These are phyloP conservation scores for Ulota crispa DNA, from an alignment of 225 moss, liverwort and hornwort genomes.

Conservation along the genomic window DNA sequence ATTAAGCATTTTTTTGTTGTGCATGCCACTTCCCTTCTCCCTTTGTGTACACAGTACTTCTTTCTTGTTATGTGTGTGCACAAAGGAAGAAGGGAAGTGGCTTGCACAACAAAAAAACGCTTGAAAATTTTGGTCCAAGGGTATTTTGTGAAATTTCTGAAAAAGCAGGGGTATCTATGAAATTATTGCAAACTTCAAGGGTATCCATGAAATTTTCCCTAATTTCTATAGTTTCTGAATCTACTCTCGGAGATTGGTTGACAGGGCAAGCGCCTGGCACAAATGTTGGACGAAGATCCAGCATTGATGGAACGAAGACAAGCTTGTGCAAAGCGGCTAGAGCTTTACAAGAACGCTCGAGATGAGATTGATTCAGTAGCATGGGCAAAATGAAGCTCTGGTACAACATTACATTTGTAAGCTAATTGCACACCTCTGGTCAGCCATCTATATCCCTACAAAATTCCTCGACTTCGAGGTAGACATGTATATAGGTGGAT, in stretches of 20 bases:
- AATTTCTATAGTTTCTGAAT: neutral
- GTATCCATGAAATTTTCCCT: too few relatives aligned
- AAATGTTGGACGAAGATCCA: conserved; percentile 84
- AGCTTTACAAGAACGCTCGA: conserved; percentile 80
- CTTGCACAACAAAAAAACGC: too few relatives aligned
- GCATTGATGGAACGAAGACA: conserved; percentile 76
- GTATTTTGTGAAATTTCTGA: too few relatives aligned
- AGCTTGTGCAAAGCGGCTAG: conserved; percentile 63
- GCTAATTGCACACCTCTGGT: neutral
- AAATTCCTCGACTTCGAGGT: neutral
- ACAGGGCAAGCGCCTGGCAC: conserved; percentile 64
- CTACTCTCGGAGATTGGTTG: neutral
- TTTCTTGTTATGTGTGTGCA: too few relatives aligned
- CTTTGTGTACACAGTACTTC: too few relatives aligned
- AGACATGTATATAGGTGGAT: neutral
- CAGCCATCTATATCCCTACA: neutral
- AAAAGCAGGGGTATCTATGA: too few relatives aligned
- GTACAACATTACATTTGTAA: neutral
- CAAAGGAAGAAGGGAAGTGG: too few relatives aligned
- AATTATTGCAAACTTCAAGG: too few relatives aligned
- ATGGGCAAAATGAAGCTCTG: conserved; percentile 64
- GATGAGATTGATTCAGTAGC: conserved; percentile 89
- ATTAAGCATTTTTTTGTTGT: too few relatives aligned
- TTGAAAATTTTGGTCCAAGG: too few relatives aligned
- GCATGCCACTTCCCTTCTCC: too few relatives aligned